These are phyloP conservation scores for Auricularia sp. DNA, from an alignment of 768 basidiomycete species.

Conservation along the genomic window DNA sequence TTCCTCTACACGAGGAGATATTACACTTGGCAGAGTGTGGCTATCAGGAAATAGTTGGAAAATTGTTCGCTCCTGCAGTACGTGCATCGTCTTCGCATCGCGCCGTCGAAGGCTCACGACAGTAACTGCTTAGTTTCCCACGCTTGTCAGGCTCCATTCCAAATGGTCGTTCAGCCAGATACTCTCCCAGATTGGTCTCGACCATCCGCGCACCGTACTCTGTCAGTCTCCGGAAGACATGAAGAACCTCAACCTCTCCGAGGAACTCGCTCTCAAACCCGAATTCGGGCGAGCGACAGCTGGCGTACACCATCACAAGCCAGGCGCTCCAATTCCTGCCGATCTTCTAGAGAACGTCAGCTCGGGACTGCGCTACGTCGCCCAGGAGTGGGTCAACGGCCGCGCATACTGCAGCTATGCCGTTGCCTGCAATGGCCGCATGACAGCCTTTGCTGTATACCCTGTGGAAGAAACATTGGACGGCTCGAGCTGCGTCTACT, in stretches of 20 bases:
- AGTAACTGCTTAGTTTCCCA: background rate
- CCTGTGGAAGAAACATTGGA: conserved; percentile 7
- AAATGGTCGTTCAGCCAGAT: conserved; percentile 5
- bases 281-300: conserved; percentile 7
- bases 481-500: conserved; percentile 7
- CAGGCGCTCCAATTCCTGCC: conserved; percentile 3
- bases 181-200: background rate
- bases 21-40: conserved; percentile 5
- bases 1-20: conserved; percentile 8
- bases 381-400: conserved; percentile 6
- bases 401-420: conserved; percentile 5
- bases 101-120: background rate
- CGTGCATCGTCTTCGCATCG: background rate
- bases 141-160: conserved; percentile 6
- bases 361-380: conserved; percentile 2
- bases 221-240: conserved; percentile 5
- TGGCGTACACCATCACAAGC: conserved; percentile 6
- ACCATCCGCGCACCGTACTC: background rate
- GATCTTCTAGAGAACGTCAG: conserved; percentile 4
- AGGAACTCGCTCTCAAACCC: conserved; percentile 7
- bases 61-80: conserved; percentile 3
- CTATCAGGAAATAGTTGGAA: background rate
- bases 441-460: conserved; percentile 5
- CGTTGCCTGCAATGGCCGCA: background rate
- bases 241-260: background rate